phyloP scores from a whole-genome alignment of 1,284 basidiomycete species.

The Apiotrichum porosum region DNA sequence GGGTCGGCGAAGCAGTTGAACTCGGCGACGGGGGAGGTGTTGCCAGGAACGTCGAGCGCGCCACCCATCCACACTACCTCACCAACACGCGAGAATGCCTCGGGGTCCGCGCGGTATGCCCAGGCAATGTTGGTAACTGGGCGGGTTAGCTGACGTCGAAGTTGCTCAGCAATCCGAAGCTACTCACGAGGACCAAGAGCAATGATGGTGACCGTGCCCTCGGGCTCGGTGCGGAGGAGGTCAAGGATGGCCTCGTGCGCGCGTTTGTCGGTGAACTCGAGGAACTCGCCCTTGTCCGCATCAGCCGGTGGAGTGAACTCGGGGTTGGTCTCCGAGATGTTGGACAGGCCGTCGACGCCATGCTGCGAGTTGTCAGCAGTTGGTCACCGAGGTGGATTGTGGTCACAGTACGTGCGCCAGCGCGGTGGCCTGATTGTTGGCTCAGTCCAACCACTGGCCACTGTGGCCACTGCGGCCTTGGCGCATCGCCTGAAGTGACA shows the following conservation, averaged over 20 bases:
- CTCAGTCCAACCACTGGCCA: too few species aligned
- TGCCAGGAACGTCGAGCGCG: conserved; percentile 88
- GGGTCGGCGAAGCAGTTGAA: conserved; percentile 95
- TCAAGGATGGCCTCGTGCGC: conserved; percentile 65
- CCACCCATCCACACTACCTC: conserved; percentile 91
- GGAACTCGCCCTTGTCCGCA: not conserved
- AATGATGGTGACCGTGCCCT: conserved; percentile 71
- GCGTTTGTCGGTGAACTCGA: not conserved
- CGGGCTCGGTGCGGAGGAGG: conserved; percentile 58
- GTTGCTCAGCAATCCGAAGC: not conserved
- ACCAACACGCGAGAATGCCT: conserved; percentile 57
- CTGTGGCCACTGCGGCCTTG: too few species aligned
- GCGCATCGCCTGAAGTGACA: too few species aligned
- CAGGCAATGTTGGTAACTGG: conserved; percentile 73
- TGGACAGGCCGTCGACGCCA: conserved; percentile 73
- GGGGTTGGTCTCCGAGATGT: conserved; percentile 67
- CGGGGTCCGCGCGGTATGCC: conserved; percentile 59
- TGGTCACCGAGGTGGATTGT: too few species aligned
- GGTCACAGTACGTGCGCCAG: not conserved
- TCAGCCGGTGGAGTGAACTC: conserved; percentile 57
- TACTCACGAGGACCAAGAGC: conserved; percentile 69
- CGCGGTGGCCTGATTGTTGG: too few species aligned
- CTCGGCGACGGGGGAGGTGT: conserved; percentile 77
- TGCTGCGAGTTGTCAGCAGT: conserved; percentile 40
- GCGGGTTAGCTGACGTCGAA: too few species aligned